phyloP scores from a whole-genome alignment of 2,329 filamentous ascomycete genomes.

The Metarhizium sp. region DNA sequence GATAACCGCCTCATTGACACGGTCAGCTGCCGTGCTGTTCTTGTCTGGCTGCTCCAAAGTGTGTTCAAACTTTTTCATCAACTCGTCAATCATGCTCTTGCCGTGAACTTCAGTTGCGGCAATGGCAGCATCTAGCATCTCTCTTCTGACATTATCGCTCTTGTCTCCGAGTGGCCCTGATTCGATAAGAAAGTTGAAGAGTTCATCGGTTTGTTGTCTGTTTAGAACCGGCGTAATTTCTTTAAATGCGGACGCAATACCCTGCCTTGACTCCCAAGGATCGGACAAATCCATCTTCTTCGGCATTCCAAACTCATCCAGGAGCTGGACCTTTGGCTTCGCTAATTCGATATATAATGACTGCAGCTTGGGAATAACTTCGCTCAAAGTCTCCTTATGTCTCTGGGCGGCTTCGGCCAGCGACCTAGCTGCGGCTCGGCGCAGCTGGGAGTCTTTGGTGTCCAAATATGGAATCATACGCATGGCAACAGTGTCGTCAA shows the following conservation, averaged over 20 bases:
- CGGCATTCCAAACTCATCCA: conserved; percentile 92
- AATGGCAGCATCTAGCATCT: conserved; percentile 89
- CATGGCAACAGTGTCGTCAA: conserved; percentile 54
- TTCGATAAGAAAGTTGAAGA: conserved; percentile 79
- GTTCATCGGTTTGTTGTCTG: conserved; percentile 59
- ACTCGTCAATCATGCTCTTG: conserved; percentile 69
- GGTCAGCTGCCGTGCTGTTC: conserved; percentile 71
- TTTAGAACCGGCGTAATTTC: conserved; percentile 66
- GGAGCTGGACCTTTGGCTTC: conserved; percentile 72
- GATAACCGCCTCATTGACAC: conserved; percentile 93
- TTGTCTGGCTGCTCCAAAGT: conserved; percentile 81
- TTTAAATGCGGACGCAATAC: conserved; percentile 78
- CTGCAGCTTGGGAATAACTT: conserved; percentile 57
- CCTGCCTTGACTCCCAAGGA: conserved; percentile 85
- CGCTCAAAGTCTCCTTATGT: conserved; percentile 49
- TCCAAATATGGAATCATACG: conserved; percentile 71
- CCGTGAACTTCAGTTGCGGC: conserved; percentile 73
- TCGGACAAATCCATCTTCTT: conserved; percentile 81
- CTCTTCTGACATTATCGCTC: conserved; percentile 64
- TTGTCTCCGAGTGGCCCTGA: conserved; percentile 80
- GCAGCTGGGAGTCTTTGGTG: conserved; percentile 69
- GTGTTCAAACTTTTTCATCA: conserved; percentile 88
- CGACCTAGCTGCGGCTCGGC: conserved; percentile 73
- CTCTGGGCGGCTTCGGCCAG: conserved; percentile 63
- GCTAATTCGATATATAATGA: conserved; percentile 67